Percentiles rank a stretch among this genome's conserved stretches.
These are phyloP conservation scores for Phytophthora pinifolia DNA, from an alignment of 352 stramenopile species.

Conservation along the genomic window DNA sequence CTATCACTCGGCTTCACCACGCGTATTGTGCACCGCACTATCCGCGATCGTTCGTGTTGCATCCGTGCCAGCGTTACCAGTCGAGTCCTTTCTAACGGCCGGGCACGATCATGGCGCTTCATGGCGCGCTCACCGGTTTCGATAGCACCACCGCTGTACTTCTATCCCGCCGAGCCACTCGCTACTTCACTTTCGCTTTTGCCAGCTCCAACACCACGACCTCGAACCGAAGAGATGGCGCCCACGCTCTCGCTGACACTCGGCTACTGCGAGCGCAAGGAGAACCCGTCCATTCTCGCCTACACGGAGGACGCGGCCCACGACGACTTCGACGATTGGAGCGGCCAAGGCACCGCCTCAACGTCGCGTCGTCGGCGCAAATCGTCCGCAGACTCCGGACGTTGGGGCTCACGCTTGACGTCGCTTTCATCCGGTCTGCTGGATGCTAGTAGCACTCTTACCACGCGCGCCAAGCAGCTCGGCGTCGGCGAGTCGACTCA, in stretches of 20 bases:
- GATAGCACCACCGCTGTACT: neutral
- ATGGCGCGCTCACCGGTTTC: neutral
- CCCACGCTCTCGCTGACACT: conserved; percentile 9
- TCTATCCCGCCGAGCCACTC: neutral
- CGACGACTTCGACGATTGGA: conserved; percentile 29
- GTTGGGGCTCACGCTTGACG: conserved; percentile 19
- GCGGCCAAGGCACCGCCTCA: conserved; percentile 1
- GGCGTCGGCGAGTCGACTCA: conserved; percentile 19
- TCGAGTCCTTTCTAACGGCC: conserved; percentile 27
- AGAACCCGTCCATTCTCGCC: conserved; percentile 27
- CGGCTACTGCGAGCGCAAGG: conserved; percentile 12
- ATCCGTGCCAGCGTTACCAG: conserved; percentile 21
- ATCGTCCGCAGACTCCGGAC: conserved; percentile 19
- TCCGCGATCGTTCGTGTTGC: conserved; percentile 4
- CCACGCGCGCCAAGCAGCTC: conserved; percentile 22
- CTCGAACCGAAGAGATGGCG: conserved; percentile 7
- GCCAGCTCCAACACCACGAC: neutral
- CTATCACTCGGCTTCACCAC: neutral
- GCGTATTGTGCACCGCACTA: conserved; percentile 13
- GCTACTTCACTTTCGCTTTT: conserved; percentile 23
- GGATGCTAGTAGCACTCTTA: conserved; percentile 12
- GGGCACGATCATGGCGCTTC: neutral
- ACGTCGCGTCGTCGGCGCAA: conserved; percentile 16
- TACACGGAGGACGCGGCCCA: conserved; percentile 9
- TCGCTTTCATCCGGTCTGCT: conserved; percentile 27